Evolutionary conservation across 176 grass and related monocot genomes (phyloP), one percentile per base, ranked within the genome.

Genomic region (Poa annua): DNA sequence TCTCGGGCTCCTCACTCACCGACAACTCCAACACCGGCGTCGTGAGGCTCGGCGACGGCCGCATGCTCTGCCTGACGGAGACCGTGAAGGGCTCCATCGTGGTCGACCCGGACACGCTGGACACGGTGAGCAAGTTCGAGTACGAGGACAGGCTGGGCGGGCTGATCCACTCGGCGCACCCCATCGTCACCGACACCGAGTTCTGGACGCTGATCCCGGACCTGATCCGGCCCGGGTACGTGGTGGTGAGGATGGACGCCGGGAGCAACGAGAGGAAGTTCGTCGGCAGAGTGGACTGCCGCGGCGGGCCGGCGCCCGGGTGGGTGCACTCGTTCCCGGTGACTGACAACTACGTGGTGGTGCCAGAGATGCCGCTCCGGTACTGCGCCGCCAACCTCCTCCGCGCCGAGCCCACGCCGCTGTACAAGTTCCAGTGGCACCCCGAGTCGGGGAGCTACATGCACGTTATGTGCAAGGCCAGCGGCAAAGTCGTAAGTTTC

Each of bases 391-490:
- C 78, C 15, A 99, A 99, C 88, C 93, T 99, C 29, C 89, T 99
- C 16, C 81, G 89, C 38, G 93, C 97, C 6, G 97, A 99, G 85
- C 97, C 97, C 16, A 99, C 97, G 48, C 93, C 97, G 54, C 85
- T 99, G 33, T 99, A 99, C 97, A 99, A 99, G 91, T 99, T 99
- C 71, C 87, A 96, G 81, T 96, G 97, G 97, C 93, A 96, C 70
- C 83, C 81, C 10, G 84, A 90, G 64, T 92, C 87, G 48, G 93
- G 97, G 4, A 90, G 87, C 80, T 99, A 99, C 88, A 89, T 96
- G 93, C 97, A 99, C 82, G 87, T 99, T 69, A 96, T 99, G 97
- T 99, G 93, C 89, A 99, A 94, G 81, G 78, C 97, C 77, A 99
- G 87, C 78, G 97, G 97, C 61, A 96, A 84, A 67, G 87, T 96